These are phyloP conservation scores for Hydrangea macrophylla DNA, from an alignment of 148 eudicot genomes.

Conservation along the genomic window DNA sequence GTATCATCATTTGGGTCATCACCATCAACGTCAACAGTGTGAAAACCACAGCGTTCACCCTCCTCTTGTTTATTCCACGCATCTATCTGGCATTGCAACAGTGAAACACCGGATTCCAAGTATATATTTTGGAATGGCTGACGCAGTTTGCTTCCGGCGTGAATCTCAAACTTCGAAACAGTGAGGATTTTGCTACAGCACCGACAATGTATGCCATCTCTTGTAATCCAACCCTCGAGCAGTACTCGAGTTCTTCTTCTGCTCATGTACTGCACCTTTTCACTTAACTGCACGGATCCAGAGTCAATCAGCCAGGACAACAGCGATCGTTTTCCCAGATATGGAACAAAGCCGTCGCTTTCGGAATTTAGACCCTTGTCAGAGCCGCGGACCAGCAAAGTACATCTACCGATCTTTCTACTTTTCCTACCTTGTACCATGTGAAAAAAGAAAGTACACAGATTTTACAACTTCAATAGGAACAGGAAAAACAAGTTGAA, in stretches of 20 bases:
- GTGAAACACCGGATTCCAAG: conserved; percentile 73
- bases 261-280: conserved; percentile 91
- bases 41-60: conserved; percentile 52
- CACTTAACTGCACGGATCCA: conserved; percentile 58
- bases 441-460: conserved; percentile 28
- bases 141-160: conserved; percentile 88
- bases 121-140: conserved; percentile 83
- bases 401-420: conserved; percentile 77
- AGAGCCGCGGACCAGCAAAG: conserved; percentile 71
- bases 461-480: conserved; percentile 37
- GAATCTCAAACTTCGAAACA: conserved; percentile 87
- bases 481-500: no score
- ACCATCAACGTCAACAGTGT: conserved; percentile 59
- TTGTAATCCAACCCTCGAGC: conserved; percentile 94
- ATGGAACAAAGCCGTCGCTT: conserved; percentile 70
- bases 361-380: conserved; percentile 58
- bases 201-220: conserved; percentile 90
- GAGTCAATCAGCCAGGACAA: conserved; percentile 95
- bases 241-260: conserved; percentile 60
- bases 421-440: conserved; percentile 57
- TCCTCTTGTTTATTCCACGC: conserved; percentile 89
- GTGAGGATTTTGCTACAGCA: conserved; percentile 94
- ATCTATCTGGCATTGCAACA: conserved; percentile 77
- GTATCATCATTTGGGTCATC: conserved; percentile 98
- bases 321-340: conserved; percentile 76